A percentile compares a stretch with the other conserved stretches of the same genome.
Evolutionary conservation across 208 protist species (phyloP).

Genomic region (Balamuthia mandrillaris): DNA sequence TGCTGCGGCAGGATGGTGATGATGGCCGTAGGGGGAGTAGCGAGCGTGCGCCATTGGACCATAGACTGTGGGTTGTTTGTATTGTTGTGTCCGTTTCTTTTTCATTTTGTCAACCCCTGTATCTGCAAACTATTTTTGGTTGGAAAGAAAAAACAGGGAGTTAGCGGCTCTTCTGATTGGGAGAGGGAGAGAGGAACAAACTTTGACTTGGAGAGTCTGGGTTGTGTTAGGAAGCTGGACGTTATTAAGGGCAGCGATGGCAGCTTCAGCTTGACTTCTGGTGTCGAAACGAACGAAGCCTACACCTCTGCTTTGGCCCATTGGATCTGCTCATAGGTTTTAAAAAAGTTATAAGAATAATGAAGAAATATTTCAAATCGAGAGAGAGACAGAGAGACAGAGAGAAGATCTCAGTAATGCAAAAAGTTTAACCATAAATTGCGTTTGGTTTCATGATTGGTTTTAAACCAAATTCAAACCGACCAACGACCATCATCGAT

Average conservation of each 20-base stretch:
- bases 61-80: background rate
- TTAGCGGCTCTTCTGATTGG: too few relatives aligned
- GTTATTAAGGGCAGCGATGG: background rate
- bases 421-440: too few relatives aligned
- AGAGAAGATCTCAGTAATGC: too few relatives aligned
- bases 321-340: background rate
- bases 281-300: background rate
- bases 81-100: background rate
- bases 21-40: background rate
- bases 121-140: constrained; percentile 5
- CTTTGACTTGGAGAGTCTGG: background rate
- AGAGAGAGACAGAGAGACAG: too few relatives aligned
- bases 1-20: background rate
- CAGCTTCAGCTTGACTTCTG: background rate
- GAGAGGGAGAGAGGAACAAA: too few relatives aligned
- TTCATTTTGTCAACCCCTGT: background rate
- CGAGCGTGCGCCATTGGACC: background rate
- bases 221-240: background rate
- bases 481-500: background rate
- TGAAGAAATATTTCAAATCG: too few relatives aligned
- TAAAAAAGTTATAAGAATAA: background rate
- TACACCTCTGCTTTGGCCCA: background rate
- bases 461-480: too few relatives aligned
- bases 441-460: too few relatives aligned
- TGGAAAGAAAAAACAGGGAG: too few relatives aligned